Conservation (phyloP, 345 rosid species). For the Populus euphratica region DNA sequence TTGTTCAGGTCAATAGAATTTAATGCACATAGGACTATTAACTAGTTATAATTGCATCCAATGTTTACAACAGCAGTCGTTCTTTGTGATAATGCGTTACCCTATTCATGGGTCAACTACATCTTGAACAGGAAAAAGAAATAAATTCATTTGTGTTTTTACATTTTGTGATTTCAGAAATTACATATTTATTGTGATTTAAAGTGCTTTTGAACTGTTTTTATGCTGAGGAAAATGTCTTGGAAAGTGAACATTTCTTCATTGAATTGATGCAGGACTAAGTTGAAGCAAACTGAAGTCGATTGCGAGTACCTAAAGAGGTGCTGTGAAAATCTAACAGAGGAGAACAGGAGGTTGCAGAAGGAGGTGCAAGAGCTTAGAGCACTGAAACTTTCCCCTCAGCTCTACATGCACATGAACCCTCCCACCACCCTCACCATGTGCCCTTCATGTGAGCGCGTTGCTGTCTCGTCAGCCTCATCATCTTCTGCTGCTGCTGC, state of each 20-base stretch:
- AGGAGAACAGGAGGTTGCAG: slow-evolving; percentile 69
- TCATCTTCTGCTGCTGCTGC: slow-evolving; percentile 24
- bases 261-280: slow-evolving; percentile 48
- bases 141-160: not conserved
- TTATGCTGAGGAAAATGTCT: not conserved
- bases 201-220: not conserved
- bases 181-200: not conserved
- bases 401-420: slow-evolving; percentile 76
- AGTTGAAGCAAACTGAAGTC: slow-evolving; percentile 86
- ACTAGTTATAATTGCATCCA: not conserved
- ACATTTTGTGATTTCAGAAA: not conserved
- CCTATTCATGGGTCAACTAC: not conserved
- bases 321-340: slow-evolving; percentile 75
- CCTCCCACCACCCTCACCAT: slow-evolving; percentile 88
- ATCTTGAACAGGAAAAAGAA: not conserved
- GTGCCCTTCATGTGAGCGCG: slow-evolving; percentile 90
- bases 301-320: slow-evolving; percentile 77
- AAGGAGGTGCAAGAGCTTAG: slow-evolving; percentile 86
- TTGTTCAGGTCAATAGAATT: not conserved
- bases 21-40: not conserved
- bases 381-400: slow-evolving; percentile 76
- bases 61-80: not conserved
- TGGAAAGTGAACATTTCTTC: not conserved
- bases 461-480: slow-evolving; percentile 41
- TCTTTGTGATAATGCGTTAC: not conserved